phyloP scores from a whole-genome alignment of 371 early-diverging fungal genomes.

The Mortierella sp. region DNA sequence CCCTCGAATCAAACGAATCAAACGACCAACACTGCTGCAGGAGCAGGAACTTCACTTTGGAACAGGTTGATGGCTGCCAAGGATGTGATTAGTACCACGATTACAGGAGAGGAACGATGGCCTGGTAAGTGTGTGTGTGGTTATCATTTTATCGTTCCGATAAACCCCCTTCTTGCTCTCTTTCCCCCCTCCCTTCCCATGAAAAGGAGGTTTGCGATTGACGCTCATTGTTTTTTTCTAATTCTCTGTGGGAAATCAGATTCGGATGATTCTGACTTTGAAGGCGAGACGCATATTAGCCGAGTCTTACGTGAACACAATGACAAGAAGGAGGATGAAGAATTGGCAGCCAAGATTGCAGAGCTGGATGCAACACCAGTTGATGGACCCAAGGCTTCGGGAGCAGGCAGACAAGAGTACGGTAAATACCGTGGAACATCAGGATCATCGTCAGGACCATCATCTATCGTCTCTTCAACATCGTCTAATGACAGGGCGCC shows the following conservation, averaged over 20 bases:
- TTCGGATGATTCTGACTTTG: conserved; percentile 68
- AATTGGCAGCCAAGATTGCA: conserved; percentile 47
- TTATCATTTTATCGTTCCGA: background rate
- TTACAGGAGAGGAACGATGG: conserved; percentile 58
- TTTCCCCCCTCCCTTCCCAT: too few species aligned
- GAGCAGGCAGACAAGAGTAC: conserved; percentile 27
- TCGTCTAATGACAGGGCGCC: conserved; percentile 23
- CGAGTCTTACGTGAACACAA: conserved; percentile 62
- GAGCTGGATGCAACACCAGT: conserved; percentile 40
- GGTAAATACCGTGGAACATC: background rate
- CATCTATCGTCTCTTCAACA: conserved; percentile 21
- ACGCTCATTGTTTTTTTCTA: too few species aligned
- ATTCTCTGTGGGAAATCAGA: conserved; percentile 46
- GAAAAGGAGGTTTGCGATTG: conserved; percentile 3
- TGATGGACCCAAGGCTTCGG: conserved; percentile 18
- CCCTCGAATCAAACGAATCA: background rate
- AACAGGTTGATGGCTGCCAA: conserved; percentile 66
- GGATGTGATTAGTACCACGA: conserved; percentile 65
- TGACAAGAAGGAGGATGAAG: conserved; percentile 57
- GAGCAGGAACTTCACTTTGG: conserved; percentile 57
- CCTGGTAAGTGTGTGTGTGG: conserved; percentile 25
- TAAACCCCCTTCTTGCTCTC: background rate
- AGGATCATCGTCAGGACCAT: conserved; percentile 12
- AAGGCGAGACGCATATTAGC: conserved; percentile 68
- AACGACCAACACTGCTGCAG: conserved; percentile 18